phyloP scores from a whole-genome alignment of 2,329 filamentous ascomycete genomes.

The Rosellinia necatrix region DNA sequence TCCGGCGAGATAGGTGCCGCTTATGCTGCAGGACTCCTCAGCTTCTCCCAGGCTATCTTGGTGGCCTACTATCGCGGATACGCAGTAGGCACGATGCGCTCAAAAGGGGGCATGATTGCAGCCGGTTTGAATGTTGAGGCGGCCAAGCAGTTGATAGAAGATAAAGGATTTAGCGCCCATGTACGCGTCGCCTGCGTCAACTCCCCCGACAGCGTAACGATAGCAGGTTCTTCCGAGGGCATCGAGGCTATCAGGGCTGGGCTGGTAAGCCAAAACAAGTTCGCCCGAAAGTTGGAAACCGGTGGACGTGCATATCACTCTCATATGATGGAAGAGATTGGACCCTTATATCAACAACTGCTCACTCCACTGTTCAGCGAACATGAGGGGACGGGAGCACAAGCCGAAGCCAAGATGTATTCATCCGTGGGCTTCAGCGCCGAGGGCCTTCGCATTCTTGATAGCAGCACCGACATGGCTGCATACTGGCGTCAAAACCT shows the following conservation, averaged over 20 bases:
- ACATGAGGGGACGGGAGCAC: background rate
- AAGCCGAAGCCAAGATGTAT: constrained; percentile 16
- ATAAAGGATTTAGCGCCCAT: background rate
- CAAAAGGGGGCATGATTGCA: constrained; percentile 32
- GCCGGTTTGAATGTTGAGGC: constrained; percentile 11
- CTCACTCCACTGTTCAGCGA: too few relatives aligned
- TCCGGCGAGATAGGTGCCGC: constrained; percentile 49
- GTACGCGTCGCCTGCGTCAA: constrained; percentile 31
- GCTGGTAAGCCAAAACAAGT: background rate
- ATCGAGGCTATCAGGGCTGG: background rate
- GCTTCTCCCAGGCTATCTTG: constrained; percentile 20
- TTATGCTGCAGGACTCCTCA: constrained; percentile 43
- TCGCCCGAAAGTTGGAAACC: constrained; percentile 2
- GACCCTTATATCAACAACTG: constrained; percentile 23
- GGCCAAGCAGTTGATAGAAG: background rate
- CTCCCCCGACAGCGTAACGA: constrained; percentile 26
- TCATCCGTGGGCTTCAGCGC: constrained; percentile 20
- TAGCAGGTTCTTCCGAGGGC: constrained; percentile 7
- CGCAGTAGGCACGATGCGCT: background rate
- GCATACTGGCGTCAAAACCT: constrained; percentile 29
- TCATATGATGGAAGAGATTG: constrained; percentile 25
- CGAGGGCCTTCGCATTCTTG: background rate
- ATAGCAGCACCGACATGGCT: background rate
- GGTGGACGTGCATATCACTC: constrained; percentile 25
- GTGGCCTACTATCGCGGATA: constrained; percentile 32